A percentile compares a stretch with the other conserved stretches of the same genome.
Conservation (phyloP, 164 flowering plant genomes). For the Nymphaea colorata region DNA sequence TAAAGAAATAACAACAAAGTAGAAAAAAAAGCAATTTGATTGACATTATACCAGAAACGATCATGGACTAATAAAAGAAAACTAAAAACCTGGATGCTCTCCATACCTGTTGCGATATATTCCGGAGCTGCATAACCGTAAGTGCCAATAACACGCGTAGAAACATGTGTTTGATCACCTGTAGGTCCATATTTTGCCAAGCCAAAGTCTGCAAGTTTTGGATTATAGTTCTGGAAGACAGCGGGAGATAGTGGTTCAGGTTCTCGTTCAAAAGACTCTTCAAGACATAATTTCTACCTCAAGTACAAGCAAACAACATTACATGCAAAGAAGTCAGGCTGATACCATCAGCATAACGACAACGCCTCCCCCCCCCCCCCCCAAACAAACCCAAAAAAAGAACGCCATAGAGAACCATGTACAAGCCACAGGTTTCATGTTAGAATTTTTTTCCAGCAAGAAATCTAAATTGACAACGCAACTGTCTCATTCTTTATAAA, state of each 20-base stretch:
- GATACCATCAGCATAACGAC: no score
- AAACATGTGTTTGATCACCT: conserved; percentile 1
- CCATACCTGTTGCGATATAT: not conserved
- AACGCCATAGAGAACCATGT: no score
- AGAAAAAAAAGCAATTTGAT: not conserved
- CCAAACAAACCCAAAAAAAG: no score
- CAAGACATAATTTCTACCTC: not conserved
- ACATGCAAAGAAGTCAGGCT: no score
- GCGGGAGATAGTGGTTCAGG: not conserved
- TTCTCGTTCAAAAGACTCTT: not conserved
- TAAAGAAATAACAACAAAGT: not conserved
- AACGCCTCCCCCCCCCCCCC: no score
- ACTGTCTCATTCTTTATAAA: no score
- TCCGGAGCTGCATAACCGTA: conserved; percentile 2
- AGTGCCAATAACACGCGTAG: conserved; percentile 1
- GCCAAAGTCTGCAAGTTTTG: conserved; percentile 11
- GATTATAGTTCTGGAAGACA: conserved; percentile 19
- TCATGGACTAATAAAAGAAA: not conserved
- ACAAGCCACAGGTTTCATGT: no score
- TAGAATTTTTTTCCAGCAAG: no score
- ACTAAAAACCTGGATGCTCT: not conserved
- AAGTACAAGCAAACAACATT: no score
- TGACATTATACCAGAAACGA: not conserved
- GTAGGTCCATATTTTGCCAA: conserved; percentile 10
- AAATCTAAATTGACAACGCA: no score